These are phyloP conservation scores for Arthrobotrys megalospora DNA, from an alignment of 2,329 filamentous ascomycete genomes.

Conservation along the genomic window DNA sequence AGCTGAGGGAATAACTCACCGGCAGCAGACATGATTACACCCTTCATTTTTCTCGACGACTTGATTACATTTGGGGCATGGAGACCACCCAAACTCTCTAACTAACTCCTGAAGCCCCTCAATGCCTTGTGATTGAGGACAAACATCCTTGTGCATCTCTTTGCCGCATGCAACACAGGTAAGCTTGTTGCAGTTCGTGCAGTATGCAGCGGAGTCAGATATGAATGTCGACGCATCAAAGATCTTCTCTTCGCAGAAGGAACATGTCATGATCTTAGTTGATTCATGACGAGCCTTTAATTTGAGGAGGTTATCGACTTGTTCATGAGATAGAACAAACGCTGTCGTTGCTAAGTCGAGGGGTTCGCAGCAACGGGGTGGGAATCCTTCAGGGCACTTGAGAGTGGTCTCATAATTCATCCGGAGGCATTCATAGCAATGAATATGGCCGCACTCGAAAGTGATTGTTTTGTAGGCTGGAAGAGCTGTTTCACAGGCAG, in stretches of 20 bases:
- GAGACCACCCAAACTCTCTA: not conserved
- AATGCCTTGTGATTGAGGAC: constrained; percentile 19
- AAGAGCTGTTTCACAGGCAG: constrained; percentile 11
- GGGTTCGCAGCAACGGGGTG: constrained; percentile 40
- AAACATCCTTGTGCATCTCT: constrained; percentile 35
- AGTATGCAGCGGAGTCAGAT: constrained; percentile 19
- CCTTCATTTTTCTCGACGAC: constrained; percentile 29
- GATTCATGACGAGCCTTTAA: constrained; percentile 30
- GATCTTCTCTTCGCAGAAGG: constrained; percentile 28
- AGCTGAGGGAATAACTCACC: constrained; percentile 16
- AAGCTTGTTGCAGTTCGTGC: constrained; percentile 21
- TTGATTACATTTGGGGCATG: constrained; percentile 30
- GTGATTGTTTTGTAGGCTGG: constrained; percentile 19
- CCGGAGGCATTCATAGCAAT: constrained; percentile 34
- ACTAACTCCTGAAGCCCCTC: constrained; percentile 4
- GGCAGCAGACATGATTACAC: constrained; percentile 32
- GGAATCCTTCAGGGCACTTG: constrained; percentile 15
- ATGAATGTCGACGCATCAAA: constrained; percentile 7
- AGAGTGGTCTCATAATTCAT: constrained; percentile 27
- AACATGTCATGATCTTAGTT: constrained; percentile 26
- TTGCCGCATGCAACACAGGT: constrained; percentile 38
- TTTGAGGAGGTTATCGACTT: constrained; percentile 11
- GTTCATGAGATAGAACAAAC: constrained; percentile 12
- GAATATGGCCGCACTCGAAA: constrained; percentile 4
- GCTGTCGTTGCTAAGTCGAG: constrained; percentile 14